A percentile compares a stretch with the other conserved stretches of the same genome.
Conservation (phyloP, 345 rosid genomes). For the Bruguiera parviflora region DNA sequence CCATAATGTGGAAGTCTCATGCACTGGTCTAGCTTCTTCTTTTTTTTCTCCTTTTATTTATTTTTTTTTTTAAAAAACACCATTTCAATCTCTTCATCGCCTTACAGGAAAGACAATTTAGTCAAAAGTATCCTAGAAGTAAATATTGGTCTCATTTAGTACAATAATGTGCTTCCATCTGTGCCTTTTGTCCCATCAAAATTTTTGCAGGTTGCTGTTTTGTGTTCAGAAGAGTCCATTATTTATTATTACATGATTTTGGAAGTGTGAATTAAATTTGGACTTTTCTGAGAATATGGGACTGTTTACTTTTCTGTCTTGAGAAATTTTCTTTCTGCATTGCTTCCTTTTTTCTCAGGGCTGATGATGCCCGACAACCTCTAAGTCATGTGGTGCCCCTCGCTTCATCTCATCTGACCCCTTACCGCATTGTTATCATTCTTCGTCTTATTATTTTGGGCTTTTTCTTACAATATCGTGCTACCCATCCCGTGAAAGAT, state of each 20-base stretch:
- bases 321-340: background rate
- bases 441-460: conserved; percentile 96
- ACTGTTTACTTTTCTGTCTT: background rate
- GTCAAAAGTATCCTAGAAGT: no score
- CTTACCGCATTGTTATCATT: conserved; percentile 79
- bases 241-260: background rate
- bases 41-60: no score
- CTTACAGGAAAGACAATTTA: no score
- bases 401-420: conserved; percentile 74
- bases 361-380: conserved; percentile 91
- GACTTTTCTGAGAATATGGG: background rate
- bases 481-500: conserved; percentile 90
- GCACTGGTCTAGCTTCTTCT: no score
- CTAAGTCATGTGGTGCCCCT: conserved; percentile 86
- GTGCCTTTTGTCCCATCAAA: no score
- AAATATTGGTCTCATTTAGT: no score
- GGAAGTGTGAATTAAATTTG: background rate
- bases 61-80: no score
- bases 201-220: background rate
- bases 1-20: no score
- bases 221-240: background rate
- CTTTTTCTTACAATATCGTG: conserved; percentile 95
- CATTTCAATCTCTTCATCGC: no score
- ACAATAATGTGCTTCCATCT: no score
- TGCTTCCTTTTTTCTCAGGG: conserved; percentile 49